Evolutionary conservation across 176 grass and related monocot species (phyloP), one percentile per base, ranked within the genome.

Genomic region (Miscanthus lutarioriparius): DNA sequence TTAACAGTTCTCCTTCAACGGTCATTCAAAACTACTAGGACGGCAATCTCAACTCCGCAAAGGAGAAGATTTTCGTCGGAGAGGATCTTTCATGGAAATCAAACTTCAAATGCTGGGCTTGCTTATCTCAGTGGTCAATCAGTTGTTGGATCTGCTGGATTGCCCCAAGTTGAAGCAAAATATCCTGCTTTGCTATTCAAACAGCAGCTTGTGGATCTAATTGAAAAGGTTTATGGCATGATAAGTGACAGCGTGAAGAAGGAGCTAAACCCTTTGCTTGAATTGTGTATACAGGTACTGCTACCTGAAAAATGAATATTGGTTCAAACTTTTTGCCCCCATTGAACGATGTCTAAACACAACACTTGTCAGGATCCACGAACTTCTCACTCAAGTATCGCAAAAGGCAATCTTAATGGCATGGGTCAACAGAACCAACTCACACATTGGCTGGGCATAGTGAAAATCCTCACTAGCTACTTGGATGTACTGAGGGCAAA

Each of bases 161-260:
- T 91, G 78, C 86, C 86, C 59, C 92, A 88, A 94, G 92, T 94
- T 77, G 92, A 94, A 86, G 92, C 89, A 62, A 94, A 94, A 74
- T 94, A 94, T 94, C 92, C 92, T 74, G 92, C 92, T 83, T 86
- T 94, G 80, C 92, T 94, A 47, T 97, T 97, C 72, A 97, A 92
- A 79, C 95, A 97, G 75, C 92, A 97, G 83, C 83, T 97, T 66
- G 89, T 91, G 72, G 89, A 91, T 88, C 86, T 91, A 36, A 93
- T 97, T 79, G 95, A 97, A 80, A 97, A 97, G 77, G 89, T 94
- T 63, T 91, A 94, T 84, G 90, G 85, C 80, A 92, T 90, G 80
- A 87, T 97, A 61, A 91, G 86, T 87, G 95, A 94, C 70, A 87
- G 86, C 17, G 89, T 97, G 81, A 97, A 94, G 82, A 92, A 91